Evolutionary conservation across 2,329 filamentous ascomycete species (phyloP), one percentile per base, ranked within the genome.

Genomic region (Chrysoporthe austroafricana): DNA sequence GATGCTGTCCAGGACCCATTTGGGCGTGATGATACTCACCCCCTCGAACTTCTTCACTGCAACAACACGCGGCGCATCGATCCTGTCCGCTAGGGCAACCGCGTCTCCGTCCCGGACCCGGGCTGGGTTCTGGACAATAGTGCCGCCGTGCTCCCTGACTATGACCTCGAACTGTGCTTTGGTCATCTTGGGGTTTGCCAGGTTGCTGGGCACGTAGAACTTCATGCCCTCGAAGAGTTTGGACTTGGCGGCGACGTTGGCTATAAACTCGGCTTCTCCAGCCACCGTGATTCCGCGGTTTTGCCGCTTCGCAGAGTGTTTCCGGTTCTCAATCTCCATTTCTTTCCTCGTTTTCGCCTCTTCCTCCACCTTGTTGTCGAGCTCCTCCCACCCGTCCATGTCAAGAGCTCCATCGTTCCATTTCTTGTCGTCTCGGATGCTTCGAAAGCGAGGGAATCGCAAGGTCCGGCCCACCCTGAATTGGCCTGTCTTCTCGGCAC

Each of bases 401-500:
- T 92, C 92, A 2, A 98, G 82, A 0, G 93, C 92, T 26, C 63
- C 63, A 44, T 88, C 88, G 60, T 91, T 85, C 95, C 96, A 99
- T 66, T 85, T 83, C 72, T 94, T 93, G 77, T 98, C 96, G n/a
- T 86, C 84, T 4, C 94, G 88, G 6, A 98, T 80, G 46, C 85
- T 86, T 70, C 93, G 93, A 79, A 98, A 97, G 0, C 96, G 89
- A 1, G 96, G 96, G 73, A 99, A 99, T 0, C 96, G 90, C 50
- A 99, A 81, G 0, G 96, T 98, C 69, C 91, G 82, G 1, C 87
- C 87, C 18, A 88, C 88, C 8, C 90, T 89, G 76, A 97, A 98
- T 68, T 91, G 88, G 63, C 94, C 91, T 0, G 92, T 95, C 0
- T 83, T 80, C 0, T 86, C 88, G 0, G 96, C 87, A 26, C 90